Evolutionary conservation across 192 early-diverging fungal species (phyloP).

Genomic region (Phlyctochytrium planicorne): DNA sequence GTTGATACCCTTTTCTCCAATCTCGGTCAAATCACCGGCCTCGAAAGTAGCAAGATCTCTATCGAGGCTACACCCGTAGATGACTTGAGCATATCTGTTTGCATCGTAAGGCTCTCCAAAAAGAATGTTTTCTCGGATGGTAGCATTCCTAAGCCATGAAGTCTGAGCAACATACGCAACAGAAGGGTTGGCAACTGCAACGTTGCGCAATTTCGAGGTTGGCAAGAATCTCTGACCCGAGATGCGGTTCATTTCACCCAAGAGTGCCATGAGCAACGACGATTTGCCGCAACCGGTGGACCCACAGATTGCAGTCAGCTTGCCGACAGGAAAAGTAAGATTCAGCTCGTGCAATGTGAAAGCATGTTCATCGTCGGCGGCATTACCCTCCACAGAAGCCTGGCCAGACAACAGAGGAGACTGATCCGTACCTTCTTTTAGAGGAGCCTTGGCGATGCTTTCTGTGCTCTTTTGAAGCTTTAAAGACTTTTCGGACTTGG

Average conservation of each 20-base stretch:
- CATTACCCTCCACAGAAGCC: too few species aligned
- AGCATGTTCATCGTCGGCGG: not conserved
- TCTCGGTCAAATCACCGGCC: conserved; percentile 86
- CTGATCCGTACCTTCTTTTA: too few species aligned
- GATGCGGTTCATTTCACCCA: conserved; percentile 72
- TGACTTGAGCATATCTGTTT: conserved; percentile 73
- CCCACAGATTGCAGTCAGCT: conserved; percentile 67
- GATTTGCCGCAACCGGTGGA: conserved; percentile 89
- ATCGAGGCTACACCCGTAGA: conserved; percentile 80
- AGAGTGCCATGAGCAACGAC: conserved; percentile 70
- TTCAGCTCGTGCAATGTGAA: conserved; percentile 9
- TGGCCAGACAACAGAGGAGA: not conserved
- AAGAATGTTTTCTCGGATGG: conserved; percentile 69
- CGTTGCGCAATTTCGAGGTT: not conserved
- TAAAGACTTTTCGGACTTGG: too few species aligned
- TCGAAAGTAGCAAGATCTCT: conserved; percentile 81
- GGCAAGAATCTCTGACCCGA: conserved; percentile 34
- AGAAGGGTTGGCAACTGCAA: conserved; percentile 1
- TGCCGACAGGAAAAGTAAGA: conserved; percentile 2
- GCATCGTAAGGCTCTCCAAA: conserved; percentile 77
- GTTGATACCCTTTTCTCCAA: conserved; percentile 73
- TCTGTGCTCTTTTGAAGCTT: conserved; percentile 15
- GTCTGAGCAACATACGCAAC: conserved; percentile 85
- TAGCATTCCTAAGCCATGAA: conserved; percentile 61
- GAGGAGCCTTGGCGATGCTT: too few species aligned